These are phyloP conservation scores for Phellopilus nigrolimitatus DNA, from an alignment of 1,284 basidiomycete genomes.

Conservation along the genomic window DNA sequence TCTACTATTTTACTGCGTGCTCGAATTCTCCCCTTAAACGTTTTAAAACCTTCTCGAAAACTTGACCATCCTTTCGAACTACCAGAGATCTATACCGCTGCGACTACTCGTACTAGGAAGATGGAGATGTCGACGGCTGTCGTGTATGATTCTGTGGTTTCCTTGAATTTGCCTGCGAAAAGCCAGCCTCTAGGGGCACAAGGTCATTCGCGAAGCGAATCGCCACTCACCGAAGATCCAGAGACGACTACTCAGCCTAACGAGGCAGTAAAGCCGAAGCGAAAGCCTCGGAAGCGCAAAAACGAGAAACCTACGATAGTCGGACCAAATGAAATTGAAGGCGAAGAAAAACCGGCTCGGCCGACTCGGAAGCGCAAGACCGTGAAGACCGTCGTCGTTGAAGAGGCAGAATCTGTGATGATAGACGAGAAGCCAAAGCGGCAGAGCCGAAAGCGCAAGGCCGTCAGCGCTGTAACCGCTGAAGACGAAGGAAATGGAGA, in stretches of 20 bases:
- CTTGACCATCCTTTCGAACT: no score
- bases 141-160: no score
- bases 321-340: not conserved
- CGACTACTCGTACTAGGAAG: no score
- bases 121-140: no score
- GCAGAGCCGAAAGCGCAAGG: not conserved
- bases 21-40: no score
- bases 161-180: no score
- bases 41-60: no score
- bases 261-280: not conserved
- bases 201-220: no score
- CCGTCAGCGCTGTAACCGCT: not conserved
- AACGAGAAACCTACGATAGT: not conserved
- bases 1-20: no score
- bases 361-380: constrained; percentile 8
- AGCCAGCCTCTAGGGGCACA: no score
- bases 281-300: not conserved
- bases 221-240: not conserved
- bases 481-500: constrained; percentile 12
- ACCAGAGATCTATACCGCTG: no score
- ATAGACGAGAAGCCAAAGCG: not conserved
- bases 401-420: not conserved
- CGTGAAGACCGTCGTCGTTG: not conserved
- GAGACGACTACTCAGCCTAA: not conserved
- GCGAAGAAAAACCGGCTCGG: constrained; percentile 1